Conservation (phyloP, 2,329 filamentous ascomycete genomes). For the Zarea fungicola region DNA sequence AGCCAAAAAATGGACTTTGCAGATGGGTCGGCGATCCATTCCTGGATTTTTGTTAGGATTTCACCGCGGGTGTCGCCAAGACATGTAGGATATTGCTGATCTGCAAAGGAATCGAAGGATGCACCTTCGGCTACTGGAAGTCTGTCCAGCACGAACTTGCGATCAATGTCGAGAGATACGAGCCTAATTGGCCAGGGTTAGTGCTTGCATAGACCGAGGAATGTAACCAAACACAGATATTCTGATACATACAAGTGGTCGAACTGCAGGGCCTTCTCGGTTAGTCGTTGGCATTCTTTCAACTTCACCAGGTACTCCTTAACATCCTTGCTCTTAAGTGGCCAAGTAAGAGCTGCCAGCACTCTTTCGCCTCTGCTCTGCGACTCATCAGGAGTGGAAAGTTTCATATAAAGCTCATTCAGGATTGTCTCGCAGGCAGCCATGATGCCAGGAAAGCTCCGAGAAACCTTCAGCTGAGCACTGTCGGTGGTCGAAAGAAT, state of each 20-base stretch:
- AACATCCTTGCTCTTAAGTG: background rate
- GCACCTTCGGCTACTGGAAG: conserved; percentile 15
- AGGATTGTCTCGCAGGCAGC: background rate
- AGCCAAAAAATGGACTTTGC: conserved; percentile 27
- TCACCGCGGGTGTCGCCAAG: conserved; percentile 22
- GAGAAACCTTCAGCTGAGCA: background rate
- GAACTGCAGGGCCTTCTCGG: background rate
- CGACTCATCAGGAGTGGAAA: background rate
- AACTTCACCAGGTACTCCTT: background rate
- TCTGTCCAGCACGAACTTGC: background rate
- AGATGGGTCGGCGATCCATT: conserved; percentile 20
- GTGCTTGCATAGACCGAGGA: too few relatives aligned
- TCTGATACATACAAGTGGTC: background rate
- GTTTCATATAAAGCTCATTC: background rate
- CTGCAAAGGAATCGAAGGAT: conserved; percentile 23
- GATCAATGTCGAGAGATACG: background rate
- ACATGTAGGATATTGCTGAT: conserved; percentile 25
- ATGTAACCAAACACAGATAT: too few relatives aligned
- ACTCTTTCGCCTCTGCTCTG: background rate
- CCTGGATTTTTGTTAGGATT: conserved; percentile 21
- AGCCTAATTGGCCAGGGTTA: too few relatives aligned
- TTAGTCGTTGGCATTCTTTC: background rate
- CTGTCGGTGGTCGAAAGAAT: background rate
- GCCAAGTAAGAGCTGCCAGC: background rate
- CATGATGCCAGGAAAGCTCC: background rate